Conservation (phyloP, 2,329 filamentous ascomycete genomes). For the Arachnopeziza araneosa region DNA sequence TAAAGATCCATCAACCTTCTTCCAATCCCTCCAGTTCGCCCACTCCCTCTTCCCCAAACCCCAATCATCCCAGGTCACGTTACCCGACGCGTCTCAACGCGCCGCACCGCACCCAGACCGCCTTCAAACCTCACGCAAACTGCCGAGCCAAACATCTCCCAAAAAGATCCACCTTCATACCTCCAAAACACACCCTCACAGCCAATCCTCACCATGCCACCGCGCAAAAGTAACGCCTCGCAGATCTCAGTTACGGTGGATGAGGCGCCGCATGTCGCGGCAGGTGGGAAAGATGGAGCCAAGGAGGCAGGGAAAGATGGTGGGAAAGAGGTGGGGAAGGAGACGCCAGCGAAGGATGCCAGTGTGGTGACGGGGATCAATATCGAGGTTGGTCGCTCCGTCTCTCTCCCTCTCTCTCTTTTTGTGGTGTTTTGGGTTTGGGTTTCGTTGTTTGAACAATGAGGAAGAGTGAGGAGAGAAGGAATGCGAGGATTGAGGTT, state of each 20-base stretch:
- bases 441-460: not conserved
- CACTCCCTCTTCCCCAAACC: not conserved
- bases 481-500: too few relatives aligned
- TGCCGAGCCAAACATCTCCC: not conserved
- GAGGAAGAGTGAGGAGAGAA: not conserved
- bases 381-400: not conserved
- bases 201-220: conserved; percentile 41
- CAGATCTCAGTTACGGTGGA: conserved; percentile 39
- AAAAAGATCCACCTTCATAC: conserved; percentile 1
- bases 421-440: not conserved
- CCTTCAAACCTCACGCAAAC: conserved; percentile 1
- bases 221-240: conserved; percentile 50
- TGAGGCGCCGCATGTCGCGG: conserved; percentile 25
- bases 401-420: not conserved
- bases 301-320: not conserved
- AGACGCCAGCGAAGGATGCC: not conserved
- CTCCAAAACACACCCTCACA: not conserved
- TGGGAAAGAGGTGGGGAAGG: not conserved
- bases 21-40: too few relatives aligned
- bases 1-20: too few relatives aligned
- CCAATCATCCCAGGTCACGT: not conserved
- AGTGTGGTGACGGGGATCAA: not conserved
- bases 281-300: not conserved
- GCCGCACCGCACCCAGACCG: not conserved
- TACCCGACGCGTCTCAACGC: not conserved